Conservation (phyloP, 495 filamentous ascomycete genomes). For the Hypoxylon lienhwacheense region DNA sequence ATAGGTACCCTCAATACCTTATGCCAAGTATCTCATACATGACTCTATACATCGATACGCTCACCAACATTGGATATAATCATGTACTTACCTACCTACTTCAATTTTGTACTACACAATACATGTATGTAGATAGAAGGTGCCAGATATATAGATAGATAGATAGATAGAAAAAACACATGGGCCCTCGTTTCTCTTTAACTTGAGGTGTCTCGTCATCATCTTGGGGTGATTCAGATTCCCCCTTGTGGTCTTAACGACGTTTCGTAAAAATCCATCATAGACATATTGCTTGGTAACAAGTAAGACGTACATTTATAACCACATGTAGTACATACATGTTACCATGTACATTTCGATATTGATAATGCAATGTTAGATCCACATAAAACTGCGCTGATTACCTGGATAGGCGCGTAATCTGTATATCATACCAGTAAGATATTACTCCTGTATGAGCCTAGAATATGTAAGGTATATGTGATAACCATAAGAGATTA, state of each 20-base stretch:
- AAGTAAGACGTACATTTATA: background rate
- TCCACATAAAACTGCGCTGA: constrained; percentile 18
- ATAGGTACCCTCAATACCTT: no score
- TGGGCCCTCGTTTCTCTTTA: constrained; percentile 19
- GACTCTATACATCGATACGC: no score
- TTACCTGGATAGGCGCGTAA: no score
- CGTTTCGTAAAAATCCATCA: constrained; percentile 31
- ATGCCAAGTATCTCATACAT: no score
- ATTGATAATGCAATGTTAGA: background rate
- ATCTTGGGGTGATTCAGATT: constrained; percentile 35
- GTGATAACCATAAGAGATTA: no score
- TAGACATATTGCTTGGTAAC: constrained; percentile 13
- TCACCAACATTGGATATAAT: no score
- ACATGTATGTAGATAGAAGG: no score
- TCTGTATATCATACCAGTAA: no score
- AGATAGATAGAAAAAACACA: constrained; percentile 8
- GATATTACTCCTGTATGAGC: no score
- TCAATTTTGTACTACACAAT: background rate
- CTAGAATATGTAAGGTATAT: background rate
- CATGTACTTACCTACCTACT: background rate
- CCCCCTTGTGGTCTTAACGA: constrained; percentile 22
- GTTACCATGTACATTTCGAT: no score
- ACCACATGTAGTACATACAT: no score
- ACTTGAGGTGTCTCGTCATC: constrained; percentile 11
- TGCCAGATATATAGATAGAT: background rate